A percentile compares a stretch with the other conserved stretches of the same genome.
Evolutionary conservation across 805 yeast species (phyloP).

Genomic region (Candida schatavii): DNA sequence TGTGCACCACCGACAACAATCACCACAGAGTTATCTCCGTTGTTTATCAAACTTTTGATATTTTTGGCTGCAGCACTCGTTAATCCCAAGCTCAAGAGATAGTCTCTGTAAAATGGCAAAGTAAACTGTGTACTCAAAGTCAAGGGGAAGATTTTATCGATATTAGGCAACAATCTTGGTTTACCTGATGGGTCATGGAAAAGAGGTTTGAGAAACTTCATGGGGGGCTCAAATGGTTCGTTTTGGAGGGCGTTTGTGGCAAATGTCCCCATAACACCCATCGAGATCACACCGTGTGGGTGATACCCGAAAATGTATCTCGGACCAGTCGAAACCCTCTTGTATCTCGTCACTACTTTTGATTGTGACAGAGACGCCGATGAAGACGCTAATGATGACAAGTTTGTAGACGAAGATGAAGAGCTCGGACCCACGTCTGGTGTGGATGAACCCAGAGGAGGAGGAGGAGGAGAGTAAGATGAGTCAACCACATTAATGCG

Average conservation of each 20-base stretch:
- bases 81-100: constrained; percentile 74
- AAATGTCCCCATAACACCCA: constrained; percentile 84
- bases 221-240: constrained; percentile 40
- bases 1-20: constrained; percentile 96
- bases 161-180: constrained; percentile 73
- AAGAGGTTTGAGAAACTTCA: constrained; percentile 28
- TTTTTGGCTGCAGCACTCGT: constrained; percentile 80
- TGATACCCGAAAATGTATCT: constrained; percentile 88
- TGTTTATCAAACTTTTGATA: constrained; percentile 58
- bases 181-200: constrained; percentile 70
- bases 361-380: background rate
- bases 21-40: constrained; percentile 70
- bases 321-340: constrained; percentile 53
- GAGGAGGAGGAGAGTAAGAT: constrained; percentile 8
- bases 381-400: constrained; percentile 7
- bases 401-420: constrained; percentile 5
- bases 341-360: constrained; percentile 9
- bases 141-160: constrained; percentile 67
- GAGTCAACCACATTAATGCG: constrained; percentile 30
- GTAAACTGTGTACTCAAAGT: constrained; percentile 82
- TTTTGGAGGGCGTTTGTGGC: constrained; percentile 54
- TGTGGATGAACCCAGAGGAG: too few species aligned
- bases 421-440: too few species aligned
- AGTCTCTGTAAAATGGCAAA: constrained; percentile 84
- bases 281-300: constrained; percentile 93